Conservation (phyloP, 306 rosid species). For the Corylus heterophylla region DNA sequence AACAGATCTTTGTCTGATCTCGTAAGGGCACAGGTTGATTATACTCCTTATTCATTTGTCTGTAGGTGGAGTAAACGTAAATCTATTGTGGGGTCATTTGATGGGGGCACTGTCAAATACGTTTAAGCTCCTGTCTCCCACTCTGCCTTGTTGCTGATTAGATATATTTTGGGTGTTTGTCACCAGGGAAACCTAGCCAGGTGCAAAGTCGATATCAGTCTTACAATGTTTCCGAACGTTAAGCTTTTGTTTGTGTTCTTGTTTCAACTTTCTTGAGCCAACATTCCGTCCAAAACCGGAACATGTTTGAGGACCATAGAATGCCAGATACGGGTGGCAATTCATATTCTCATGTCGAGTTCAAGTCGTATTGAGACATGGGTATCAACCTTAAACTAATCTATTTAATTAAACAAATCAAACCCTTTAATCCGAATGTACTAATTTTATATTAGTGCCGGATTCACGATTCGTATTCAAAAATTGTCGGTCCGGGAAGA, state of each 20-base stretch:
- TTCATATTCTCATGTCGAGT: too few species aligned
- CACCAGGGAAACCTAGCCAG: background rate
- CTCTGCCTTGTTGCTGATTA: background rate
- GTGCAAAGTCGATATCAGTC: background rate
- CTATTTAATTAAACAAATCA: too few species aligned
- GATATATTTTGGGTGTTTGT: background rate
- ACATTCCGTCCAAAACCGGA: background rate
- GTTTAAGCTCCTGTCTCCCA: background rate
- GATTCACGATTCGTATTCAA: too few species aligned
- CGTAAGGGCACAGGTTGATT: background rate
- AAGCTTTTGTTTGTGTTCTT: background rate
- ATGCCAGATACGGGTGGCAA: background rate
- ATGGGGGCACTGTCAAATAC: background rate
- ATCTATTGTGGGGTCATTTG: constrained; percentile 4
- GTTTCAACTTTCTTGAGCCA: background rate
- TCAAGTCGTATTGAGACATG: too few species aligned
- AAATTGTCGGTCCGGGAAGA: background rate
- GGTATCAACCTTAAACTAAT: too few species aligned
- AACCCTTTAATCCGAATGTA: too few species aligned
- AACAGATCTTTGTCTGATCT: background rate
- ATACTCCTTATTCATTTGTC: background rate
- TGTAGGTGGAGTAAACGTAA: background rate
- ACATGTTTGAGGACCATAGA: background rate
- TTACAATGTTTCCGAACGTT: background rate
- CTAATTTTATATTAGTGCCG: too few species aligned